Conservation (phyloP, 495 filamentous ascomycete genomes). For the Penicillium herquei region DNA sequence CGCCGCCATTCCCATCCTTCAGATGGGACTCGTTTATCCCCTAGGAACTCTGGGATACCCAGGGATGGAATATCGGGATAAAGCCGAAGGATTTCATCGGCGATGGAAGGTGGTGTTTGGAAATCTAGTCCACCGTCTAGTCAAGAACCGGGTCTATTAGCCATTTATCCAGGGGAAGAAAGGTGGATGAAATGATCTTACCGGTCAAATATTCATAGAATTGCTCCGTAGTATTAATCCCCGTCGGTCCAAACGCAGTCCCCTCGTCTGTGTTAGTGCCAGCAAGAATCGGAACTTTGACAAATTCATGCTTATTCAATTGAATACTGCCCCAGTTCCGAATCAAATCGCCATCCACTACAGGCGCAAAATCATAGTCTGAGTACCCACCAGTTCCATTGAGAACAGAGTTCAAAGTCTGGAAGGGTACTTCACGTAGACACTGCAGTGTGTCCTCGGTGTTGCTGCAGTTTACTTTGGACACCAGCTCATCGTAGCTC, state of each 20-base stretch:
- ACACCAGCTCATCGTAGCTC: slow-evolving; percentile 40
- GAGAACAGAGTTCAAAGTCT: slow-evolving; percentile 38
- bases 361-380: slow-evolving; percentile 40
- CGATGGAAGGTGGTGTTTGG: slow-evolving; percentile 31
- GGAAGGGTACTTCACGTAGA: slow-evolving; percentile 45
- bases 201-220: slow-evolving; percentile 44
- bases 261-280: slow-evolving; percentile 54
- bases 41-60: slow-evolving; percentile 44
- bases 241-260: slow-evolving; percentile 38
- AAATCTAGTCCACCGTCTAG: slow-evolving; percentile 27
- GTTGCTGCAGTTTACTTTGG: slow-evolving; percentile 34
- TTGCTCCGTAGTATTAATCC: slow-evolving; percentile 45
- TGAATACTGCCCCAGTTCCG: slow-evolving; percentile 32
- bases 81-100: slow-evolving; percentile 41
- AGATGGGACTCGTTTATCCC: slow-evolving; percentile 38
- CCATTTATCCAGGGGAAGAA: background rate
- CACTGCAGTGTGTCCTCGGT: slow-evolving; percentile 43
- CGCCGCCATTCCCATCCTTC: slow-evolving; percentile 49
- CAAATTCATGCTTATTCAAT: slow-evolving; percentile 36
- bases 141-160: background rate
- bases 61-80: slow-evolving; percentile 50
- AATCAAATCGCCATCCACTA: slow-evolving; percentile 54
- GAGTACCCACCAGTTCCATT: slow-evolving; percentile 31
- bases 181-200: slow-evolving; percentile 12
- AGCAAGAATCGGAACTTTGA: slow-evolving; percentile 48